Percentiles rank a stretch among this genome's conserved stretches.
These are phyloP conservation scores for Blastobotrys elegans DNA, from an alignment of 1,139 yeast species.

Conservation along the genomic window DNA sequence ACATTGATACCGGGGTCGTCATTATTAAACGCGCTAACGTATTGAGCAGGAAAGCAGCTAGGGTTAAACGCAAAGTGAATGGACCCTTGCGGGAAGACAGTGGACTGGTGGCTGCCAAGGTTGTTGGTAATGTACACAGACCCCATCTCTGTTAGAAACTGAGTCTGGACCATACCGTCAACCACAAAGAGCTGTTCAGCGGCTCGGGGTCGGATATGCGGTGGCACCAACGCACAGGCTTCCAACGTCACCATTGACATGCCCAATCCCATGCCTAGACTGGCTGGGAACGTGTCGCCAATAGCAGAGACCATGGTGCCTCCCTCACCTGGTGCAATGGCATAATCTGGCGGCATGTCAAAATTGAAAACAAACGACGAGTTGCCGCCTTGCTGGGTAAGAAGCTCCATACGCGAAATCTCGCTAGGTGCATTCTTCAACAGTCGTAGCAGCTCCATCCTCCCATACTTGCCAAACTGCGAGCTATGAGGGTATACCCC, in stretches of 20 bases:
- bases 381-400: constrained; percentile 17
- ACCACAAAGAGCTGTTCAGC: constrained; percentile 22
- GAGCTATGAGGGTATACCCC: neutral
- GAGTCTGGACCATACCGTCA: constrained; percentile 21
- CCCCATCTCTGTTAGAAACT: constrained; percentile 21
- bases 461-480: constrained; percentile 2
- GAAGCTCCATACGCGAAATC: constrained; percentile 17
- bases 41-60: constrained; percentile 20
- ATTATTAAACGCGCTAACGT: constrained; percentile 18
- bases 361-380: constrained; percentile 24
- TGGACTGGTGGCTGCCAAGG: constrained; percentile 17
- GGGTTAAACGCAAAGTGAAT: constrained; percentile 23
- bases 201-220: constrained; percentile 25
- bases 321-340: constrained; percentile 17
- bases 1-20: constrained; percentile 25
- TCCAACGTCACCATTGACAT: constrained; percentile 19
- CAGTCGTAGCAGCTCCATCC: constrained; percentile 2
- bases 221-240: constrained; percentile 25
- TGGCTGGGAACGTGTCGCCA: constrained; percentile 24
- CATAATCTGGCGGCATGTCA: constrained; percentile 20
- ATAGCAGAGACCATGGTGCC: constrained; percentile 22
- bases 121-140: constrained; percentile 18
- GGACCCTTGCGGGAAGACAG: constrained; percentile 23
- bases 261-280: constrained; percentile 20
- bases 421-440: constrained; percentile 16